Conservation (phyloP, 768 basidiomycete genomes). For the Podaxis sp. region DNA sequence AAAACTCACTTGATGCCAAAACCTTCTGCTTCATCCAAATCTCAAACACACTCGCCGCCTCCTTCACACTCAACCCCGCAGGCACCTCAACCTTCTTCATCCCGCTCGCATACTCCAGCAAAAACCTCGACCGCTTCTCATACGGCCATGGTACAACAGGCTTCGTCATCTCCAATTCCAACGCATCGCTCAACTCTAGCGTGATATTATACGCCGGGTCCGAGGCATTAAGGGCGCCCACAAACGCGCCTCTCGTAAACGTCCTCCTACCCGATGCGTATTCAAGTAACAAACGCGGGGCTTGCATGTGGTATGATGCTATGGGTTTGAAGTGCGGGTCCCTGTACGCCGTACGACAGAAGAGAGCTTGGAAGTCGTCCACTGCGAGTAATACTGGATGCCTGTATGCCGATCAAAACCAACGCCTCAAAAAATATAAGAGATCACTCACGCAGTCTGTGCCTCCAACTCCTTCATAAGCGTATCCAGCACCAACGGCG, state of each 20-base stretch:
- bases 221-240: slow-evolving; percentile 65
- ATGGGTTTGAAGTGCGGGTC: slow-evolving; percentile 68
- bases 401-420: slow-evolving; percentile 29
- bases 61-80: slow-evolving; percentile 43
- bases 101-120: slow-evolving; percentile 44
- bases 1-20: not conserved
- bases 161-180: slow-evolving; percentile 40
- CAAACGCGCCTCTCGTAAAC: slow-evolving; percentile 64
- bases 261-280: slow-evolving; percentile 65
- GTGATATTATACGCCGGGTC: slow-evolving; percentile 56
- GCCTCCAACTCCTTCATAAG: slow-evolving; percentile 57
- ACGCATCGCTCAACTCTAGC: slow-evolving; percentile 59
- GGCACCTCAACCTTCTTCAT: not conserved
- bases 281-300: slow-evolving; percentile 75
- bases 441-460: slow-evolving; percentile 56
- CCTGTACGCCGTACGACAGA: slow-evolving; percentile 61
- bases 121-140: slow-evolving; percentile 42
- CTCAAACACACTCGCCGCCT: slow-evolving; percentile 75
- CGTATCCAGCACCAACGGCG: slow-evolving; percentile 53
- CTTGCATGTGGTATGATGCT: slow-evolving; percentile 71
- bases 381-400: slow-evolving; percentile 78
- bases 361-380: slow-evolving; percentile 85
- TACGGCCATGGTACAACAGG: slow-evolving; percentile 34
- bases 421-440: not conserved
- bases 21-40: slow-evolving; percentile 21